Percentiles rank a stretch among this genome's conserved stretches.
Evolutionary conservation across 768 basidiomycete species (phyloP).

Genomic region (Suillus occidentalis): DNA sequence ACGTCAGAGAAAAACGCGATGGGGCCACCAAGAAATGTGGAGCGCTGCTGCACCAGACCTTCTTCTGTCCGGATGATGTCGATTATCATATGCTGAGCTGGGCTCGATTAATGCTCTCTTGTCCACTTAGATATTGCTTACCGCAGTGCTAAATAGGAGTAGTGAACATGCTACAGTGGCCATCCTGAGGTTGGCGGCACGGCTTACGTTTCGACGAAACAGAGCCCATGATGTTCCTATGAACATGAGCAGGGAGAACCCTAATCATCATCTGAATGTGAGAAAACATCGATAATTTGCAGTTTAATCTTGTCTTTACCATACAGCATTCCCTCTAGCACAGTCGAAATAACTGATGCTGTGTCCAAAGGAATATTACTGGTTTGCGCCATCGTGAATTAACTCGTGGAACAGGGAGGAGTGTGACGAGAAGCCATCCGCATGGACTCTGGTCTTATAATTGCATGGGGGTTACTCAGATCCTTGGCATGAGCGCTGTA

Average conservation of each 20-base stretch:
- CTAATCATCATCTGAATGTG: slow-evolving; percentile 13
- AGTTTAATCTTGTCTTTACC: slow-evolving; percentile 13
- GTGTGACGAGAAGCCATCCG: neutral
- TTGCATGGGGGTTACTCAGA: neutral
- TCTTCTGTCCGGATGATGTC: slow-evolving; percentile 20
- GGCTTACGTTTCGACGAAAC: slow-evolving; percentile 5
- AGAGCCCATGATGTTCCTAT: slow-evolving; percentile 26
- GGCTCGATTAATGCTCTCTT: neutral
- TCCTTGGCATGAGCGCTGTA: neutral
- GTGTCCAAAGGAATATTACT: slow-evolving; percentile 18
- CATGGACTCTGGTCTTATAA: slow-evolving; percentile 2
- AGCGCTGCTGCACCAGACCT: slow-evolving; percentile 23
- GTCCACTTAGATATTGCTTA: slow-evolving; percentile 7
- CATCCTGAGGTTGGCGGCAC: slow-evolving; percentile 16
- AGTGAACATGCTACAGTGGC: slow-evolving; percentile 19
- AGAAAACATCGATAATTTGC: neutral
- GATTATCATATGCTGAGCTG: slow-evolving; percentile 15
- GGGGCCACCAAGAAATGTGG: slow-evolving; percentile 23
- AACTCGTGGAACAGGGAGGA: neutral
- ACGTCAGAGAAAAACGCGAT: slow-evolving; percentile 24
- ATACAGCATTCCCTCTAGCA: slow-evolving; percentile 27
- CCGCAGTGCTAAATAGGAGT: slow-evolving; percentile 25
- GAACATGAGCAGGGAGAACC: slow-evolving; percentile 32
- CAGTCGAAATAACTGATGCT: slow-evolving; percentile 24
- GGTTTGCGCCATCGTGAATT: slow-evolving; percentile 2